These are phyloP conservation scores for Aspergillus incahuasiensis DNA, from an alignment of 495 filamentous ascomycete species.

Conservation along the genomic window DNA sequence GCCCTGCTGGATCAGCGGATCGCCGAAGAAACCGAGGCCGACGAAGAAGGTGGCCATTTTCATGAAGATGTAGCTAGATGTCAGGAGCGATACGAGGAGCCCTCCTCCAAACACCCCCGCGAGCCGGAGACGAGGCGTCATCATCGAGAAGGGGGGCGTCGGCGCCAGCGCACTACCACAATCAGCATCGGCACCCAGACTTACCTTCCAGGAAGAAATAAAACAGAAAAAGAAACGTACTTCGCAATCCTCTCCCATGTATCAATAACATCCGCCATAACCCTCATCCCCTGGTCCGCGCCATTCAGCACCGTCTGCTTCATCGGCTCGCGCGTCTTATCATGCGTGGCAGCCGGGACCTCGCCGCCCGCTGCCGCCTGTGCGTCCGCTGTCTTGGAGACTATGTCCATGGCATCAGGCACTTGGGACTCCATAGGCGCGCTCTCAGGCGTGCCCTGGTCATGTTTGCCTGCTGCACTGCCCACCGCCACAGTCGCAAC, in stretches of 20 bases:
- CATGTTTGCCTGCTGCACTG: constrained; percentile 70
- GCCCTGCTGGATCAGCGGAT: constrained; percentile 61
- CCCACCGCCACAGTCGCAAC: constrained; percentile 70
- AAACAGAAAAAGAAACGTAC: constrained; percentile 38
- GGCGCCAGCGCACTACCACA: constrained; percentile 62
- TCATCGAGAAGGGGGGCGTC: constrained; percentile 67
- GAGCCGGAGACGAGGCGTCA: constrained; percentile 58
- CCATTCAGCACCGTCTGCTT: constrained; percentile 72
- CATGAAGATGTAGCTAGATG: constrained; percentile 68
- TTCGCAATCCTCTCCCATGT: constrained; percentile 78
- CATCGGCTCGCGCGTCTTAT: constrained; percentile 83
- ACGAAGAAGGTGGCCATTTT: constrained; percentile 62
- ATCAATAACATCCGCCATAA: constrained; percentile 67
- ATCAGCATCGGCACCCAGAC: not conserved
- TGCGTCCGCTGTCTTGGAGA: constrained; percentile 51
- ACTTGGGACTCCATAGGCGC: constrained; percentile 43
- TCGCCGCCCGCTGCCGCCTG: constrained; percentile 49
- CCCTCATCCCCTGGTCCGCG: constrained; percentile 73
- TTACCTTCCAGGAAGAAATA: no score
- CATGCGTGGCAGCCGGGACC: constrained; percentile 47
- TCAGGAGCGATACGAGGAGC: constrained; percentile 54
- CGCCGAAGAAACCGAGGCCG: constrained; percentile 76
- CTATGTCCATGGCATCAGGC: constrained; percentile 58
- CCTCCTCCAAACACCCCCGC: constrained; percentile 56
- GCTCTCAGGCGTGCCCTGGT: constrained; percentile 44